Evolutionary conservation across 805 yeast species (phyloP).

Genomic region (Candida ulmi): DNA sequence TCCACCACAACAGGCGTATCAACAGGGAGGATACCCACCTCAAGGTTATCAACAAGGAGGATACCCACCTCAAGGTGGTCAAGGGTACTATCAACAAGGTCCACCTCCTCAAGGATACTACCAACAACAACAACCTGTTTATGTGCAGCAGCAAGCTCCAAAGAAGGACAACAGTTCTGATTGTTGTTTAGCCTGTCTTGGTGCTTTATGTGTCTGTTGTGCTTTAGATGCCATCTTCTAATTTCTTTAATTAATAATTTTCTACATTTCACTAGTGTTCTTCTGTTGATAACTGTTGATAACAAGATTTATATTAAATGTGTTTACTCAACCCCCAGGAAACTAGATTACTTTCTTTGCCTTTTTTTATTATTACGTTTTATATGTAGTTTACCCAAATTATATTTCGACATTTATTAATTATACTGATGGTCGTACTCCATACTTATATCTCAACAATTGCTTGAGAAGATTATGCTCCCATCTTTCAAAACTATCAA

Average conservation of each 20-base stretch:
- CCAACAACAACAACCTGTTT: constrained; percentile 45
- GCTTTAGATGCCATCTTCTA: constrained; percentile 46
- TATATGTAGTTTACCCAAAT: too few relatives aligned
- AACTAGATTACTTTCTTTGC: too few relatives aligned
- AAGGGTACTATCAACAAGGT: constrained; percentile 35
- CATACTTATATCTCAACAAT: too few relatives aligned
- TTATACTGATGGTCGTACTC: too few relatives aligned
- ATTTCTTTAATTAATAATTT: constrained; percentile 2
- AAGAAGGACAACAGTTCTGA: constrained; percentile 30
- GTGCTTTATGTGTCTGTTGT: constrained; percentile 51
- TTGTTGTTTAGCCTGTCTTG: constrained; percentile 49
- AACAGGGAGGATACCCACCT: constrained; percentile 21
- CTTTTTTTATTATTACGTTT: too few relatives aligned
- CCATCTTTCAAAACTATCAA: too few relatives aligned
- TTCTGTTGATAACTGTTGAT: too few relatives aligned
- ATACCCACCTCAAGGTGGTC: not conserved
- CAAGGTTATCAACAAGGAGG: constrained; percentile 27
- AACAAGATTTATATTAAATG: too few relatives aligned
- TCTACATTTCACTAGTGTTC: too few relatives aligned
- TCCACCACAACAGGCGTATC: constrained; percentile 19
- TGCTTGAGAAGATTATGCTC: not conserved
- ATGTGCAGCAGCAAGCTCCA: constrained; percentile 45
- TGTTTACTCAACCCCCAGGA: too few relatives aligned
- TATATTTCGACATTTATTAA: too few relatives aligned
- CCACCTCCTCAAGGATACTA: constrained; percentile 33